Evolutionary conservation across 2,329 filamentous ascomycete genomes (phyloP), one percentile per base, ranked within the genome.

Genomic region (Aureobasidium subglaciale): DNA sequence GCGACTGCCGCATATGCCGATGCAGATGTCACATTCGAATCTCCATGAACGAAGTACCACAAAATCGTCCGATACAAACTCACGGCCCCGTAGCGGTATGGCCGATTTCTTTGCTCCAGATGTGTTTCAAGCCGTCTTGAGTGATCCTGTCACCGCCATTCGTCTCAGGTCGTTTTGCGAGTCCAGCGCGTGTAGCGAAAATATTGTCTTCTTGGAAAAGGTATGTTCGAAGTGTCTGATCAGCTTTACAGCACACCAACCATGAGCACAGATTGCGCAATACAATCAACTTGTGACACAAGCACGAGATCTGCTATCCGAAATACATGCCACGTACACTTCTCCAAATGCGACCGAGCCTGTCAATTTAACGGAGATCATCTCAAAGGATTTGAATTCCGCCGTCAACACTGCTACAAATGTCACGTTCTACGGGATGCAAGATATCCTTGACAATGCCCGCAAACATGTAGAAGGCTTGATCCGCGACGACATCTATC

Each of bases 201-300:
- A 79, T 58, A 68, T 83, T 56, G 78, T 76, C 55, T 80, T 78
- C 54, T 66, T 80, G 20, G 68, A 77, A 54, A 77, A 77, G 67
- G 75, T 78, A 55, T 57, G 70, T 64, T 22, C 6, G n/a, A 11
- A 15, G 15, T 16, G 8, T 32, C 15, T 5, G 9, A 37, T 43
- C 2, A 18, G 3, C 16, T 30, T n/a, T 29, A 2, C 11, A 16
- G 35, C 32, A 53, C 27, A 37, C 29, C 49, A 30, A 57, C 27
- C 24, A 41, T 13, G 15, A 20, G 29, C 18, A 24, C 48, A 73
- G 68, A 60, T 76, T 40, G 71, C 77, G 62, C 73, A 73, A 46
- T 80, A 78, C 56, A 69, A 71, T 37, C 63, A 67, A 18, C 69
- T 76, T 2, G 59, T 78, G 10, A 70, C 76, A 45, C 71, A 77